Evolutionary conservation across 352 stramenopile species (phyloP).

Genomic region (Hyphochytrium catenoides): DNA sequence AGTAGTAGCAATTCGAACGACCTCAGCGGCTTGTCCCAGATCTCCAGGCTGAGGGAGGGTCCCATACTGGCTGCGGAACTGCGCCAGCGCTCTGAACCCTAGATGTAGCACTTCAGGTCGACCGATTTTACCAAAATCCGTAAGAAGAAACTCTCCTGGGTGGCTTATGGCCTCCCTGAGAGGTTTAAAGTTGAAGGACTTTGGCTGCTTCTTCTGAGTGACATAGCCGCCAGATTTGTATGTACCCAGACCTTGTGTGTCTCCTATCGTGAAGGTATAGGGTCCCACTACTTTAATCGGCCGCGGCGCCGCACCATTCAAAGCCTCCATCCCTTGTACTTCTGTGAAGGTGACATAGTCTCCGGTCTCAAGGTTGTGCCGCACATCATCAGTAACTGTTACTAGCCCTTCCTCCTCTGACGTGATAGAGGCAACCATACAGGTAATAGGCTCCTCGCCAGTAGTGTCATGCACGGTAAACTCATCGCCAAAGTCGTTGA

Average conservation of each 20-base stretch:
- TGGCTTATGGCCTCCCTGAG: constrained; percentile 50
- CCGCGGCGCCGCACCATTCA: constrained; percentile 41
- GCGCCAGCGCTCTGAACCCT: constrained; percentile 60
- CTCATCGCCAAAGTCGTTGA: constrained; percentile 90
- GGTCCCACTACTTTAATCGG: constrained; percentile 61
- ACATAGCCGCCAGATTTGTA: constrained; percentile 58
- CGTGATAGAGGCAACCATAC: constrained; percentile 79
- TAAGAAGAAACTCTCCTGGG: constrained; percentile 87
- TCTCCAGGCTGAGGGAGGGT: constrained; percentile 65
- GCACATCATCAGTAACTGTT: constrained; percentile 91
- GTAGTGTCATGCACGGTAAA: constrained; percentile 83
- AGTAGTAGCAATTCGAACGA: constrained; percentile 40
- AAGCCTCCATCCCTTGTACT: constrained; percentile 66
- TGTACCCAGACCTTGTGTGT: constrained; percentile 26
- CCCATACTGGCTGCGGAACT: constrained; percentile 45
- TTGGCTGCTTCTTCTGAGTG: constrained; percentile 85
- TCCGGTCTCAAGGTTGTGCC: constrained; percentile 87
- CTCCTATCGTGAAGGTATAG: constrained; percentile 89
- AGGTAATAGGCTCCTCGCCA: constrained; percentile 72
- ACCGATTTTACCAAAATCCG: constrained; percentile 92
- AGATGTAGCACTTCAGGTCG: constrained; percentile 68
- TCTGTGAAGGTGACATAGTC: constrained; percentile 88
- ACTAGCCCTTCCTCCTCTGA: constrained; percentile 41
- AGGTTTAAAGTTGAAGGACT: constrained; percentile 74
- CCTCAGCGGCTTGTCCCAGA: constrained; percentile 42